These are phyloP conservation scores for Friedmanniomyces simplex DNA, from an alignment of 495 filamentous ascomycete species.

Conservation along the genomic window DNA sequence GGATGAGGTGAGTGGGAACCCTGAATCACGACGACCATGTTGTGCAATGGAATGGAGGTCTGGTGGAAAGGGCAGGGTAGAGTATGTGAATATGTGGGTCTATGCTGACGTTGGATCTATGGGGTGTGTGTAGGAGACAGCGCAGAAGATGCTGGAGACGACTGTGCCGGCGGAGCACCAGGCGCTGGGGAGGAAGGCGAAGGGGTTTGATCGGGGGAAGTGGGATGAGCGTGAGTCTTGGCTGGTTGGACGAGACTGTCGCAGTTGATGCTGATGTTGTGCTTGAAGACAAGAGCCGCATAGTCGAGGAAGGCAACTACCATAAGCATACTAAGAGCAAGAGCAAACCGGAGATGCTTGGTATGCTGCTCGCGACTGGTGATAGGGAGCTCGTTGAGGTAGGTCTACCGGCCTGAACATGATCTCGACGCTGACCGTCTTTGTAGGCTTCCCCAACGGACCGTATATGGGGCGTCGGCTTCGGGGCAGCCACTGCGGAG, in stretches of 20 bases:
- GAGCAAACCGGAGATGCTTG: conserved; percentile 27
- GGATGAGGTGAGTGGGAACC: conserved; percentile 28
- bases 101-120: background rate
- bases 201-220: conserved; percentile 39
- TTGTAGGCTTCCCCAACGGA: conserved; percentile 44
- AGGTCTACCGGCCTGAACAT: conserved; percentile 11
- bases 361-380: conserved; percentile 45
- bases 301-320: conserved; percentile 38
- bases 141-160: conserved; percentile 29
- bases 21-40: too few relatives aligned
- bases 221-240: conserved; percentile 38
- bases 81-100: too few relatives aligned
- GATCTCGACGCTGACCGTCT: background rate
- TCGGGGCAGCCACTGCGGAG: conserved; percentile 39
- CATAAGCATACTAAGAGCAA: conserved; percentile 22
- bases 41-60: too few relatives aligned
- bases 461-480: conserved; percentile 59
- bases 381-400: conserved; percentile 54
- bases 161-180: conserved; percentile 35
- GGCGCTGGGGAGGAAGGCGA: conserved; percentile 43
- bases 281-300: conserved; percentile 35
- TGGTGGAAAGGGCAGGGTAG: too few relatives aligned
- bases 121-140: conserved; percentile 14
- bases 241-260: background rate
- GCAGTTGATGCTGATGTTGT: background rate